phyloP scores from a whole-genome alignment of 2,329 filamentous ascomycete species.

The Monosporascus sp. region DNA sequence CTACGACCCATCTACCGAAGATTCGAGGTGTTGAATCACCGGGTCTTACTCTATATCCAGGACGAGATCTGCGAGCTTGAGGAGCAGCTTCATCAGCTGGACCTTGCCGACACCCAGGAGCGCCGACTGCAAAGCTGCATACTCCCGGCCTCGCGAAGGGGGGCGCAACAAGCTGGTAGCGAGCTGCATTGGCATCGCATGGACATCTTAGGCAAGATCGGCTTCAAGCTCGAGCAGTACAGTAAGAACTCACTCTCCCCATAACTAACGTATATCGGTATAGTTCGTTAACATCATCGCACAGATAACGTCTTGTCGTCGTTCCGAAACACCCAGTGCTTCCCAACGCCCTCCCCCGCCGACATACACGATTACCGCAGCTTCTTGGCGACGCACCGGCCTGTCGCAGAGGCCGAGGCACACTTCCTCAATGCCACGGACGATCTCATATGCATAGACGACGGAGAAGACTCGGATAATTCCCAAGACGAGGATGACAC shows the following conservation, averaged over 20 bases:
- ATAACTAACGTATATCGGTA: background rate
- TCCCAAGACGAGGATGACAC: slow-evolving; percentile 12
- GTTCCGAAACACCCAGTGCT: slow-evolving; percentile 47
- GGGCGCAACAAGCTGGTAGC: slow-evolving; percentile 47
- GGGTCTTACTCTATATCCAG: slow-evolving; percentile 76
- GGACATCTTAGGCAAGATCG: slow-evolving; percentile 57
- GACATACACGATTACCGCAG: slow-evolving; percentile 47
- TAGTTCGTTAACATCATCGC: slow-evolving; percentile 9
- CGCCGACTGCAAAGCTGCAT: slow-evolving; percentile 38
- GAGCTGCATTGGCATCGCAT: slow-evolving; percentile 58
- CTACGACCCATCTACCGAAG: slow-evolving; percentile 68
- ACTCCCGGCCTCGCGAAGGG: slow-evolving; percentile 55
- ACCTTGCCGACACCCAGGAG: slow-evolving; percentile 51
- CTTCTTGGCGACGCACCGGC: slow-evolving; percentile 50
- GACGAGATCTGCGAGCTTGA: slow-evolving; percentile 81
- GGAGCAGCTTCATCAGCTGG: slow-evolving; percentile 67
- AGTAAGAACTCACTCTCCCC: slow-evolving; percentile 40
- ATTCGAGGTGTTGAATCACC: slow-evolving; percentile 78
- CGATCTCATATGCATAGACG: slow-evolving; percentile 47
- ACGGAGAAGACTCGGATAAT: slow-evolving; percentile 15
- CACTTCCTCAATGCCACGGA: slow-evolving; percentile 51
- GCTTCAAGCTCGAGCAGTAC: slow-evolving; percentile 63
- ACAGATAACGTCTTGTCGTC: slow-evolving; percentile 56
- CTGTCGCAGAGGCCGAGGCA: slow-evolving; percentile 55
- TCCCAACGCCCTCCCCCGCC: slow-evolving; percentile 41